phyloP scores from a whole-genome alignment of 768 basidiomycete genomes.

The Mrakia frigida region DNA sequence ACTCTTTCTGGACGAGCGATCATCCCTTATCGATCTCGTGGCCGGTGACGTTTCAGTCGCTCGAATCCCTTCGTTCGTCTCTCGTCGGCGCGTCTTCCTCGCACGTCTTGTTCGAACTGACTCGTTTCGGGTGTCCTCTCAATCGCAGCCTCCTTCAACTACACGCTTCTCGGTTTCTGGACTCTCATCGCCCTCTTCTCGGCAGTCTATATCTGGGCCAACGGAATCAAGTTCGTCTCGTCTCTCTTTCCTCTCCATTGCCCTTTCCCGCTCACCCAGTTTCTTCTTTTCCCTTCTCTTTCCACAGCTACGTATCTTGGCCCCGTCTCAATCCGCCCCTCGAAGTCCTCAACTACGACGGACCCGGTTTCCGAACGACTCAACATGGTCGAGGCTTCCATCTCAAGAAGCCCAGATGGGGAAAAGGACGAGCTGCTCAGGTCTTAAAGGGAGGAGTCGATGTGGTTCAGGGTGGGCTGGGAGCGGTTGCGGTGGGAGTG shows the following conservation, averaged over 20 bases:
- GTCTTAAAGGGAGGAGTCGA: not conserved
- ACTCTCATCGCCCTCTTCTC: slow-evolving; percentile 55
- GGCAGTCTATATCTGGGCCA: slow-evolving; percentile 60
- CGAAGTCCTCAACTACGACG: slow-evolving; percentile 78
- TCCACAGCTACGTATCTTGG: slow-evolving; percentile 91
- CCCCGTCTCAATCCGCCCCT: slow-evolving; percentile 74
- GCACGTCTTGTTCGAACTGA: not conserved
- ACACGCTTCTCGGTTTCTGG: slow-evolving; percentile 80
- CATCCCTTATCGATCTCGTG: too few species aligned
- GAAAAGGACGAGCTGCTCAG: not conserved
- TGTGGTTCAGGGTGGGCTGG: not conserved
- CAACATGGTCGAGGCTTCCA: slow-evolving; percentile 61
- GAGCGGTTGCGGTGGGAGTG: not conserved
- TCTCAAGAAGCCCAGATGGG: not conserved
- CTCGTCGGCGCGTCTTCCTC: not conserved
- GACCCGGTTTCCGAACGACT: slow-evolving; percentile 76
- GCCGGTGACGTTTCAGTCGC: too few species aligned
- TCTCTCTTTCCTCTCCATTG: not conserved
- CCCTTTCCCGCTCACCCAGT: not conserved
- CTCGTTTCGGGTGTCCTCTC: too few species aligned
- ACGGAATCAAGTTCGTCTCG: slow-evolving; percentile 58
- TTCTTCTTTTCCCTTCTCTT: slow-evolving; percentile 48
- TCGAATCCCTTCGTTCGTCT: too few species aligned
- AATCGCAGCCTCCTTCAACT: slow-evolving; percentile 39
- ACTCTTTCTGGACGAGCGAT: slow-evolving; percentile 46